A percentile compares a stretch with the other conserved stretches of the same genome.
Evolutionary conservation across 2,329 filamentous ascomycete genomes (phyloP).

Genomic region (Penicillium sp.): DNA sequence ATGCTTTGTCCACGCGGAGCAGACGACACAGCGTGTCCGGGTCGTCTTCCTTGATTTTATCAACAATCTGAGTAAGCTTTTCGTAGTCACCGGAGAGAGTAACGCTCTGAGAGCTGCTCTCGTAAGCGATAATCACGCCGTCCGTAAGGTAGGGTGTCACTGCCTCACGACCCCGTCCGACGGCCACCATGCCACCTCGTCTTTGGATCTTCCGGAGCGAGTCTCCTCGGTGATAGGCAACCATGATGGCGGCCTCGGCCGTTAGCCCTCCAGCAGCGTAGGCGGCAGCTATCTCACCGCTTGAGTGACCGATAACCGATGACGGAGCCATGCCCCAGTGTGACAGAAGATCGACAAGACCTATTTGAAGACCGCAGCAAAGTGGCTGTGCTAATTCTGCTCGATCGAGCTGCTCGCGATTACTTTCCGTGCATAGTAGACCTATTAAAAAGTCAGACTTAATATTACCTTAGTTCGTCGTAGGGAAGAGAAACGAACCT

Average conservation of each 20-base stretch:
- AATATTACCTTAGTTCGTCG: too few relatives aligned
- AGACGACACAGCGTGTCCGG: slow-evolving; percentile 16
- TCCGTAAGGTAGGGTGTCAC: slow-evolving; percentile 11
- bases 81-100: slow-evolving; percentile 26
- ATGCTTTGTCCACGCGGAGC: slow-evolving; percentile 28
- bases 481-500: background rate
- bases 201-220: background rate
- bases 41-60: slow-evolving; percentile 15
- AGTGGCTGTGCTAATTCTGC: slow-evolving; percentile 25
- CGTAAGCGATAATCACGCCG: slow-evolving; percentile 24
- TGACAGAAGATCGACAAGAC: slow-evolving; percentile 20
- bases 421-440: background rate
- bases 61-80: slow-evolving; percentile 4
- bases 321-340: slow-evolving; percentile 13
- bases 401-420: background rate
- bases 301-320: slow-evolving; percentile 28
- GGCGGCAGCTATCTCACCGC: slow-evolving; percentile 28
- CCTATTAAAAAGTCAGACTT: background rate
- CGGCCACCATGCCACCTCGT: slow-evolving; percentile 19
- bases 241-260: slow-evolving; percentile 17
- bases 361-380: slow-evolving; percentile 28
- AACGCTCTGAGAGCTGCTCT: slow-evolving; percentile 23
- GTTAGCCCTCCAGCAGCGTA: slow-evolving; percentile 23
- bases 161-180: slow-evolving; percentile 18
- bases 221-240: slow-evolving; percentile 26